These are phyloP conservation scores for Catunica adiposa DNA, from an alignment of 2,329 filamentous ascomycete species.

Conservation along the genomic window DNA sequence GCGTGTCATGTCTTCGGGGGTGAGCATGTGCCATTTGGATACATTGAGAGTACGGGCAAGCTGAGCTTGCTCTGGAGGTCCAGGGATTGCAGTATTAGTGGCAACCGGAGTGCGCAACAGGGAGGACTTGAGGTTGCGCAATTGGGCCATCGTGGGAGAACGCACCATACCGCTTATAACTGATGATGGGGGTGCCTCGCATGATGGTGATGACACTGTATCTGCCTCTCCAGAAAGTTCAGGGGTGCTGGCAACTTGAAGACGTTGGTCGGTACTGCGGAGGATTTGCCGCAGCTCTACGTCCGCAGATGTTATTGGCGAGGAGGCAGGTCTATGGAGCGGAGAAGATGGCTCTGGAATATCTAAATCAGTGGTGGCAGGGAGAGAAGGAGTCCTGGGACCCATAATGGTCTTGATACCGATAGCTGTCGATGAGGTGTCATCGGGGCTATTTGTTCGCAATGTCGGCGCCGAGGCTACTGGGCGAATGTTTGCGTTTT, in stretches of 20 bases:
- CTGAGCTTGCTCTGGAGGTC: slow-evolving; percentile 7
- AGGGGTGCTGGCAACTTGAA: slow-evolving; percentile 18
- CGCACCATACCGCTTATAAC: slow-evolving; percentile 8
- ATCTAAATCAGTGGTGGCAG: not conserved
- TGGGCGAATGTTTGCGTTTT: not conserved
- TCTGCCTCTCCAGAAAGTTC: not conserved
- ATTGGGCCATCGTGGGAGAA: slow-evolving; percentile 8
- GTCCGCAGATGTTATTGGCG: slow-evolving; percentile 21
- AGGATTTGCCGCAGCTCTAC: slow-evolving; percentile 35
- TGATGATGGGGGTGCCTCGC: too few species aligned
- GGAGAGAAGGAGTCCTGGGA: slow-evolving; percentile 1
- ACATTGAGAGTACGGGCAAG: slow-evolving; percentile 12
- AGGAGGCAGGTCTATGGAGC: not conserved
- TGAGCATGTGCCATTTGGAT: slow-evolving; percentile 8
- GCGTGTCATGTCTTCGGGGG: slow-evolving; percentile 5
- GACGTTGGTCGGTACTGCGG: slow-evolving; percentile 34
- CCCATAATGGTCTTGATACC: not conserved
- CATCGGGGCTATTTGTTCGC: not conserved
- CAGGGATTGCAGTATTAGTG: not conserved
- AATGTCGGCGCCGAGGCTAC: not conserved
- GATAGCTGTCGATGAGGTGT: not conserved
- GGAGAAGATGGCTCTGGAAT: not conserved
- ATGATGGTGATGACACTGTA: not conserved
- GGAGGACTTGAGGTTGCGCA: slow-evolving; percentile 4
- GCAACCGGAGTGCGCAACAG: slow-evolving; percentile 7